These are phyloP conservation scores for Tarenaya hassleriana DNA, from an alignment of 345 rosid genomes.

Conservation along the genomic window DNA sequence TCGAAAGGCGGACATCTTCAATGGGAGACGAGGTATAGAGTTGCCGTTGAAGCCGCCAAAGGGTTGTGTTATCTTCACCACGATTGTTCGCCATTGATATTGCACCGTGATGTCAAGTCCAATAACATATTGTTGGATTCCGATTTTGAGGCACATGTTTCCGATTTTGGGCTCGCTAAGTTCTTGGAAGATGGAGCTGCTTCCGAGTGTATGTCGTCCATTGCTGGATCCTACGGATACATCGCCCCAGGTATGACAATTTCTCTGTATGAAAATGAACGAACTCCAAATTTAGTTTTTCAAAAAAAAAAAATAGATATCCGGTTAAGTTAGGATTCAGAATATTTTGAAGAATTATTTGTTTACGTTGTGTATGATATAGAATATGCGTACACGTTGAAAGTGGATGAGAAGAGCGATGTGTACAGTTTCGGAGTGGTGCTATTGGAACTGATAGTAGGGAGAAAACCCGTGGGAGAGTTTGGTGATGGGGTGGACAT, in stretches of 20 bases:
- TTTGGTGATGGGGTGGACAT: constrained; percentile 97
- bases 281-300: neutral
- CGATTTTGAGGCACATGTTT: constrained; percentile 79
- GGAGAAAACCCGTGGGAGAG: constrained; percentile 82
- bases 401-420: constrained; percentile 86
- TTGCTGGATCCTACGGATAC: constrained; percentile 94
- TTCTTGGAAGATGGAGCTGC: constrained; percentile 71
- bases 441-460: constrained; percentile 71
- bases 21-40: constrained; percentile 64
- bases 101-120: constrained; percentile 91
- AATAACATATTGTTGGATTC: constrained; percentile 80
- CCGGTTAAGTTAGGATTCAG: too few species aligned
- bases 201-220: constrained; percentile 83
- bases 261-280: neutral
- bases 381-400: constrained; percentile 86
- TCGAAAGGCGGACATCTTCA: constrained; percentile 80
- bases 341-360: neutral
- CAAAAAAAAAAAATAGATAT: too few species aligned
- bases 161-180: constrained; percentile 94
- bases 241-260: constrained; percentile 72
- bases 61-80: constrained; percentile 92
- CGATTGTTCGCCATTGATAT: constrained; percentile 83
- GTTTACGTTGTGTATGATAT: neutral
- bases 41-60: constrained; percentile 75
- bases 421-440: constrained; percentile 92